Evolutionary conservation across 140 eudicot species (phyloP), one percentile per base, ranked within the genome.

Genomic region (Ambrosia hybrid): DNA sequence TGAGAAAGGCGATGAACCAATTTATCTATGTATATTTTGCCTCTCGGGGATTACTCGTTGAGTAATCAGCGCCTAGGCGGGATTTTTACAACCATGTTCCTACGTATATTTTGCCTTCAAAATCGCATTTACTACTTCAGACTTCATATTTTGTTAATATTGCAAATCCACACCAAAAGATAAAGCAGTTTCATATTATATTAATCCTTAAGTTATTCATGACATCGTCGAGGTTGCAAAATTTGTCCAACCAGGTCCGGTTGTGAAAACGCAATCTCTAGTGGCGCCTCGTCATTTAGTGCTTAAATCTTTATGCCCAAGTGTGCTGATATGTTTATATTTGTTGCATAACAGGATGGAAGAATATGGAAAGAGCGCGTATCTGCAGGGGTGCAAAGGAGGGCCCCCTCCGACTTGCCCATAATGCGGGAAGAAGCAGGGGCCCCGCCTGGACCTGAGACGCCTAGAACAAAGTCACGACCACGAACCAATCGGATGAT

Each of bases 361-460:
- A 79, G 96, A 76, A 89, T 91, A 79, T 91, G 97, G 97, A 91
- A 85, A 80, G 97, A 91, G 78, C 86, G 97, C 38, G 95, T 88
- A 37, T 84, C 85, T 66, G 91, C 91, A 52, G 91, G 81, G 8
- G 85, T 38, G 36, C 82, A 76, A 39, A 81, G 84, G 70, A 81
- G 89, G 71, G 16, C 76, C 26, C 26, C 26, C 26, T 21, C 26
- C 4, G 96, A 89, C 13, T 33, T 81, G 85, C 78, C 86, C 0
- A 67, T 68, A 5, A 73, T 73, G 86, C 87, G 81, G 61, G 96
- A 83, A 78, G 88, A 73, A 37, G 69, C 65, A 0, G 78, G 67
- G 5, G 72, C 4, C 46, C 71, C 83, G 1, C 69, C 65, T 34
- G 85, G 76, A 67, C 59, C 94, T 2, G 84, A 53, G 67, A 67